Percentiles rank a stretch among this genome's conserved stretches.
These are phyloP conservation scores for Lodderomyces elongisporus DNA, from an alignment of 1,139 yeast genomes.

Conservation along the genomic window DNA sequence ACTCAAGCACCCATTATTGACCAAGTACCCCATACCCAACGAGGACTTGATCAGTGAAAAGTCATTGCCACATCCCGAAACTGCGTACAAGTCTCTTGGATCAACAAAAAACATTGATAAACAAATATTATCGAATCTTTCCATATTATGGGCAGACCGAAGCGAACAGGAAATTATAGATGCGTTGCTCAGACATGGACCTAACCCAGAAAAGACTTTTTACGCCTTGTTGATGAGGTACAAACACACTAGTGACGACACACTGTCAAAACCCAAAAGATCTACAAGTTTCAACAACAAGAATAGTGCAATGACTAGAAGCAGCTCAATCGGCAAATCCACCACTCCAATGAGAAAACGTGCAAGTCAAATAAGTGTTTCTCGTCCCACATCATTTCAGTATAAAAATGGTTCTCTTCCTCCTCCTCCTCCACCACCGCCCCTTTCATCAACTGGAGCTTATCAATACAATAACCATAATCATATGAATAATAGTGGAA, in stretches of 20 bases:
- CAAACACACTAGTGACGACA: slow-evolving; percentile 45
- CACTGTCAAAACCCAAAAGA: slow-evolving; percentile 16
- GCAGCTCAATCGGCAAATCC: slow-evolving; percentile 18
- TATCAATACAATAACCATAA: slow-evolving; percentile 1
- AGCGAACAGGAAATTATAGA: slow-evolving; percentile 51
- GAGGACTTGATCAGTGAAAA: slow-evolving; percentile 48
- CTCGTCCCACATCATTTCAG: slow-evolving; percentile 56
- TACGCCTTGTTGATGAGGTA: slow-evolving; percentile 61
- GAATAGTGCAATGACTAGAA: slow-evolving; percentile 19
- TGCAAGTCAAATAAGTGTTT: slow-evolving; percentile 47
- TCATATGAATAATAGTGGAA: slow-evolving; percentile 2
- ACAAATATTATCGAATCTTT: slow-evolving; percentile 61
- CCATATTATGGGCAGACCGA: slow-evolving; percentile 73
- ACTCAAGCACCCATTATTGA: slow-evolving; percentile 68
- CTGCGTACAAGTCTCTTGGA: slow-evolving; percentile 48
- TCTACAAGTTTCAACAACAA: slow-evolving; percentile 17
- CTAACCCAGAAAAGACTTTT: slow-evolving; percentile 70
- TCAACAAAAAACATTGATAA: slow-evolving; percentile 50
- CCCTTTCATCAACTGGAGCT: slow-evolving; percentile 7
- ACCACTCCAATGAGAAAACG: slow-evolving; percentile 40
- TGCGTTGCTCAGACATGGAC: slow-evolving; percentile 51
- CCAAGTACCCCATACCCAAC: slow-evolving; percentile 53
- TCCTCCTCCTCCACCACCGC: too few species aligned
- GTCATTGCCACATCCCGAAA: slow-evolving; percentile 60
- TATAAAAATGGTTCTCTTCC: slow-evolving; percentile 23